These are phyloP conservation scores for Globisporangium nagaii DNA, from an alignment of 352 stramenopile genomes.

Conservation along the genomic window DNA sequence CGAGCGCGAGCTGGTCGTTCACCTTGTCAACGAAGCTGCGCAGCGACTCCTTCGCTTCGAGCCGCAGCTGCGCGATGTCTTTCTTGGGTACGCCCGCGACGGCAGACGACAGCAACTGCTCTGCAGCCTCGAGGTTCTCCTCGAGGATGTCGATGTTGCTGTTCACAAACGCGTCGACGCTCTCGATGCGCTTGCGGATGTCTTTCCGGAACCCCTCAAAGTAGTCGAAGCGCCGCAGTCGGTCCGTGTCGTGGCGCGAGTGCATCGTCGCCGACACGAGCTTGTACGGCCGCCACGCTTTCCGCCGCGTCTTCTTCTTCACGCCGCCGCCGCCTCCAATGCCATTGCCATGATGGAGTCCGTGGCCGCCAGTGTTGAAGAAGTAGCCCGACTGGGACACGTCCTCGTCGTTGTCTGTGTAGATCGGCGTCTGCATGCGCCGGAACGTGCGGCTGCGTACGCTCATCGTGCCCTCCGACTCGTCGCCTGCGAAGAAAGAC, in stretches of 20 bases:
- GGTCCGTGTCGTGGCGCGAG: slow-evolving; percentile 35
- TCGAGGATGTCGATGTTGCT: slow-evolving; percentile 68
- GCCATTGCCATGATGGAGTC: slow-evolving; percentile 17
- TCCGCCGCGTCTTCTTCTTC: slow-evolving; percentile 18
- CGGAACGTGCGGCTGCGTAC: slow-evolving; percentile 38
- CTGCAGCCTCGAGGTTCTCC: slow-evolving; percentile 52
- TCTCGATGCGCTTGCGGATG: slow-evolving; percentile 33
- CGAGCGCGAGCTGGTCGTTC: slow-evolving; percentile 18
- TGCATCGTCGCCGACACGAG: slow-evolving; percentile 78
- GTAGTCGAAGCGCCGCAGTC: slow-evolving; percentile 39
- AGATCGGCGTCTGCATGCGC: slow-evolving; percentile 40
- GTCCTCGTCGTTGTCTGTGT: slow-evolving; percentile 39
- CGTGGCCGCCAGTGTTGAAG: not conserved
- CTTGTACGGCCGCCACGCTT: slow-evolving; percentile 70
- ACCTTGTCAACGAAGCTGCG: slow-evolving; percentile 27
- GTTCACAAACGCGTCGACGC: slow-evolving; percentile 37
- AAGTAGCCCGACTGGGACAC: slow-evolving; percentile 13
- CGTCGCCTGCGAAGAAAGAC: slow-evolving; percentile 71
- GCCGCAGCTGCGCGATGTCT: slow-evolving; percentile 49
- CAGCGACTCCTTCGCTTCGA: slow-evolving; percentile 29
- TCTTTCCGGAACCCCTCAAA: slow-evolving; percentile 40
- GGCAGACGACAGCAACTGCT: slow-evolving; percentile 56
- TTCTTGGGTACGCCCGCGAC: slow-evolving; percentile 47
- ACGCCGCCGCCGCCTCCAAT: slow-evolving; percentile 18
- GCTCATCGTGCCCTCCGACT: slow-evolving; percentile 51